Evolutionary conservation across 2,329 filamentous ascomycete species (phyloP), one percentile per base, ranked within the genome.

Genomic region (Fusarium sp.): DNA sequence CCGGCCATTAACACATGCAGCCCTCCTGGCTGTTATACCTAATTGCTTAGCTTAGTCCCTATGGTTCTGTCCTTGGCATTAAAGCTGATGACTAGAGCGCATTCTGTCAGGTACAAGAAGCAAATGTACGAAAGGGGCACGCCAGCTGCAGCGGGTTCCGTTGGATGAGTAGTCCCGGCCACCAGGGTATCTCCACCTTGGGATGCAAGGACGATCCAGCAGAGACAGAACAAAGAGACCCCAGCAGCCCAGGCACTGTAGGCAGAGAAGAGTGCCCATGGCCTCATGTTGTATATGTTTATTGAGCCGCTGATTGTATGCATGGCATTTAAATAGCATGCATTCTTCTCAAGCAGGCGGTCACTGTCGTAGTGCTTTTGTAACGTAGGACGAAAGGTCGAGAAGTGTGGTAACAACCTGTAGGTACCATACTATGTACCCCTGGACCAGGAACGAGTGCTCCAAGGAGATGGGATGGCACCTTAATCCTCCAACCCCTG

Each of bases 121-220:
- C 19, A 53, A 15, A 67, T 51, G 50, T 47, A 56, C 33, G 50
- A 59, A 67, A 67, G 66, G 66, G 66, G 62, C 43, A 61, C 32
- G 17, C 35, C 35, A n/a, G 9, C 17, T 37, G 35, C 37, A 33
- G 30, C 43, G 48, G 39, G 40, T 19, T 35, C 41, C 41, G 63
- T 63, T 63, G 50, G 53, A 39, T 35, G 43, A 41, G 55, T 48
- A 41, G 55, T 48, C 41, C 56, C 56, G 53, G 49, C 51, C 25
- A n/a, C 52, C 43, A 52, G 65, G 48, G 48, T 49, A 65, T 66
- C 49, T 44, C 66, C 66, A 69, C 62, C 45, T 19, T 53, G 23
- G 32, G 47, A 71, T 69, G 70, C 65, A 71, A 61, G 65, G 70
- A 71, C 64, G 58, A 59, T 63, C 54, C 40, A 49, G 57, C 62